Conservation (phyloP, 2,329 filamentous ascomycete genomes). For the Monosporascus ibericus region DNA sequence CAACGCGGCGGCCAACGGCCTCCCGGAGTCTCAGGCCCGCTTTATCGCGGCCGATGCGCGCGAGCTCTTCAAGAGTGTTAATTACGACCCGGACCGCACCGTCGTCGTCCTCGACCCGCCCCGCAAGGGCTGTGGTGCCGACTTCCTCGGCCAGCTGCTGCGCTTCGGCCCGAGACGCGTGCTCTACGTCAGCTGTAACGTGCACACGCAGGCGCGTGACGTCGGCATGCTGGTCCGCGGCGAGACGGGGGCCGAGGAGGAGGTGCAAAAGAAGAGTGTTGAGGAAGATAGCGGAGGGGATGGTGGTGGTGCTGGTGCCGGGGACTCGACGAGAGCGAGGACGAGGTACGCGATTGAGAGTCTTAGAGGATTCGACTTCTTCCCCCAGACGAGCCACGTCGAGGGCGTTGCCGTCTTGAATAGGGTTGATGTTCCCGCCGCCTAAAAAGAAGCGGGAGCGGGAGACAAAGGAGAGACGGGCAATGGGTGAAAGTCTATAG, state of each 20-base stretch:
- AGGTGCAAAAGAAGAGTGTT: constrained; percentile 23
- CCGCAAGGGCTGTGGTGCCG: constrained; percentile 84
- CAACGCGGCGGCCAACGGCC: constrained; percentile 73
- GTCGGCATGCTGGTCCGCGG: constrained; percentile 82
- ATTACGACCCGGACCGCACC: constrained; percentile 71
- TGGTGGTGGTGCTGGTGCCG: constrained; percentile 14
- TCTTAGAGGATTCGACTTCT: constrained; percentile 91
- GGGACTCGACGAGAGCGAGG: constrained; percentile 21
- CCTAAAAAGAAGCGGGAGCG: not conserved
- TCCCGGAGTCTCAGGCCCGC: constrained; percentile 60
- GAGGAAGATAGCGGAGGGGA: constrained; percentile 22
- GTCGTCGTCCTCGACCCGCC: constrained; percentile 96
- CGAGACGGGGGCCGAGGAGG: constrained; percentile 32
- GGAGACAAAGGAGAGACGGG: too few relatives aligned
- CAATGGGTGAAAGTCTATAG: too few relatives aligned
- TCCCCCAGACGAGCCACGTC: constrained; percentile 76
- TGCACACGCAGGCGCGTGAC: constrained; percentile 93
- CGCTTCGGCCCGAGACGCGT: constrained; percentile 71
- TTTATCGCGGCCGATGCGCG: constrained; percentile 89
- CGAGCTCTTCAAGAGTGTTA: constrained; percentile 71
- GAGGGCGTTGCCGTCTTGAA: constrained; percentile 63
- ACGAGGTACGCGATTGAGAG: constrained; percentile 80
- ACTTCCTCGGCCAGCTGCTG: constrained; percentile 77
- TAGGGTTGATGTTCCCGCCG: constrained; percentile 37
- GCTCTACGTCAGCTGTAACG: constrained; percentile 95